Evolutionary conservation across 441 rosid genomes (phyloP), one percentile per base, ranked within the genome.

Genomic region (Brassica balearica): DNA sequence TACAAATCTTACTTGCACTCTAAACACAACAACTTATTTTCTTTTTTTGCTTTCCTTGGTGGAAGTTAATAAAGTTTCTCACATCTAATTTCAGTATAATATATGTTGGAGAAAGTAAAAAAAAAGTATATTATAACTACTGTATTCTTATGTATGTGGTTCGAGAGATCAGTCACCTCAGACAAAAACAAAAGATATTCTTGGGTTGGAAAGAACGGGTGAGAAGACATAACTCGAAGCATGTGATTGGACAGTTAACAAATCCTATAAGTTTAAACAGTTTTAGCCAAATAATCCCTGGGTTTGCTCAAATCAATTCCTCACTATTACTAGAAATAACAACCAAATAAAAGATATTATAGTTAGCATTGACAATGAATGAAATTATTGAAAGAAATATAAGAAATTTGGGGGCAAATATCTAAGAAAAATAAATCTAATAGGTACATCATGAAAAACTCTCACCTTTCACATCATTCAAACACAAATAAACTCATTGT

Each of bases 381-480:
- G 19, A 48, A n/a, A 43, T 14, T 43, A 6, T 9, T 55, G 71
- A 23, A 27, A 8, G 6, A 29, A 29, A 64, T 51, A 51, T 11
- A 11, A 46, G 1, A 68, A 61, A 25, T 6, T 2, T n/a, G 8
- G 58, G 71, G 62, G 29, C 8, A 56, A 19, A 41, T 32, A 55
- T 27, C 32, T 38, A 73, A 73, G 51, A 62, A 22, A 8, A 61
- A 61, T 5, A 51, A 15, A 48, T 4, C 59, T 17, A 65, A 15
- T 9, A 46, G 68, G 36, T 23, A 23, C 27, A 23, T 23, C 27
- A 23, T 23, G 27, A 62, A 27, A 34, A 27, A 34, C 58, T 68
- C 27, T 79, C 66, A 75, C 69, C 83, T 75, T 75, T 70, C 80
- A 80, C 80, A 71, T 75, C 80, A 75, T 80, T 65, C 73, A 22